Percentiles rank a stretch among this genome's conserved stretches.
Evolutionary conservation across 768 basidiomycete genomes (phyloP).

Genomic region (Rhizopogon rudus): DNA sequence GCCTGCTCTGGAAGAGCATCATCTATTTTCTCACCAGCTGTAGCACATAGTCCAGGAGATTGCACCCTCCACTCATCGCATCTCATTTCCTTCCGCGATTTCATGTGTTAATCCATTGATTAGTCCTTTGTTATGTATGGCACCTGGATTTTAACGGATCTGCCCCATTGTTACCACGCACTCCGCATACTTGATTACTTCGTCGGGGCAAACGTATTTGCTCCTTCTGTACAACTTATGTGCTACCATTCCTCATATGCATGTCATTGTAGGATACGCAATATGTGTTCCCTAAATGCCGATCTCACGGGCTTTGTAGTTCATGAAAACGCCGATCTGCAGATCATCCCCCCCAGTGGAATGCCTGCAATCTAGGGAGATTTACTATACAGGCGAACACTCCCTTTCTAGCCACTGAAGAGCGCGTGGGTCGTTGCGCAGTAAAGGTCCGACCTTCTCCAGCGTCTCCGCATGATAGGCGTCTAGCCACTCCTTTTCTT

Average conservation of each 20-base stretch:
- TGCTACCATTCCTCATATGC: conserved; percentile 4
- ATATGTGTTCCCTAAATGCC: no score
- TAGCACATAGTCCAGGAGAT: conserved; percentile 4
- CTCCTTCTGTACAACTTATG: conserved; percentile 1
- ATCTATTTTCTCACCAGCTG: conserved; percentile 4
- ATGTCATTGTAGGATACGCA: background rate
- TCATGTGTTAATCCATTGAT: background rate
- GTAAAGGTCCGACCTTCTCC: conserved; percentile 67
- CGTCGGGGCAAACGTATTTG: background rate
- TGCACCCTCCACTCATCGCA: background rate
- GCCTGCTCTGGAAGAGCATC: background rate
- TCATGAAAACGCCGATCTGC: background rate
- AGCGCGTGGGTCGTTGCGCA: conserved; percentile 58
- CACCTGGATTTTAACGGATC: conserved; percentile 4
- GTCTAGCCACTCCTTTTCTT: conserved; percentile 83
- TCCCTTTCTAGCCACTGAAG: conserved; percentile 61
- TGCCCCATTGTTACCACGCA: background rate
- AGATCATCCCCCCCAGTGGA: background rate
- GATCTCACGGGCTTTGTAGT: no score
- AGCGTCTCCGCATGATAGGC: conserved; percentile 74
- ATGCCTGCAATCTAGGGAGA: background rate
- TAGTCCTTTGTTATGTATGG: background rate
- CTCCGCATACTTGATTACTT: background rate
- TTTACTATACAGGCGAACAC: conserved; percentile 29
- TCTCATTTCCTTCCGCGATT: background rate